Conservation (phyloP, 192 early-diverging fungal genomes). For the Thamnidium elegans region DNA sequence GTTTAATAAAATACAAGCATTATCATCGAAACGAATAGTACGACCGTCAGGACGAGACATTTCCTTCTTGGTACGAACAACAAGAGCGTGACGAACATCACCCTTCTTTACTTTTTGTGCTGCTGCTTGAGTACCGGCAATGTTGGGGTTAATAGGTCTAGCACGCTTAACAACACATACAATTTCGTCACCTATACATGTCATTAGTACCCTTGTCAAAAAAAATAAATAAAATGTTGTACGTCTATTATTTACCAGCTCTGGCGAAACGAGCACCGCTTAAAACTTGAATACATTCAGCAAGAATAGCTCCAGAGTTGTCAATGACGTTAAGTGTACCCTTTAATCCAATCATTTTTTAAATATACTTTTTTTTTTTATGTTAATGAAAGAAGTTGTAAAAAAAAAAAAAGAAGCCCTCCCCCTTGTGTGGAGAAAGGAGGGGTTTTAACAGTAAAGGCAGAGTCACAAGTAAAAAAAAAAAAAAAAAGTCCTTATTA, state of each 20-base stretch:
- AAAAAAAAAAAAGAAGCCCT: neutral
- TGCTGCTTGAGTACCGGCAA: conserved; percentile 51
- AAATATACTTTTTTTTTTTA: neutral
- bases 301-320: conserved; percentile 91
- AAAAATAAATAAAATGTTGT: neutral
- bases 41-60: conserved; percentile 87
- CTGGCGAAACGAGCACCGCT: conserved; percentile 72
- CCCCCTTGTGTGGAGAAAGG: neutral
- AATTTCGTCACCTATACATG: conserved; percentile 82
- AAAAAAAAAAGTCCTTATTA: neutral
- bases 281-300: conserved; percentile 93
- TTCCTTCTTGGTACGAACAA: conserved; percentile 89
- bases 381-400: neutral
- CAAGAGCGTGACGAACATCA: conserved; percentile 86
- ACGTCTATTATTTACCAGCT: conserved; percentile 40
- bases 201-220: neutral
- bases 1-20: conserved; percentile 93
- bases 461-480: neutral
- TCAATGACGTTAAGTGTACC: conserved; percentile 91
- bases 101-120: conserved; percentile 85
- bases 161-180: conserved; percentile 95
- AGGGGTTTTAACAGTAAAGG: neutral
- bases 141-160: conserved; percentile 62
- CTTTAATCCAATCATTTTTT: conserved; percentile 76
- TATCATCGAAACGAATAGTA: conserved; percentile 94